Base-by-base conservation (phyloP, 495 filamentous ascomycete genomes). In the Penicillium coprophilum region DNA sequence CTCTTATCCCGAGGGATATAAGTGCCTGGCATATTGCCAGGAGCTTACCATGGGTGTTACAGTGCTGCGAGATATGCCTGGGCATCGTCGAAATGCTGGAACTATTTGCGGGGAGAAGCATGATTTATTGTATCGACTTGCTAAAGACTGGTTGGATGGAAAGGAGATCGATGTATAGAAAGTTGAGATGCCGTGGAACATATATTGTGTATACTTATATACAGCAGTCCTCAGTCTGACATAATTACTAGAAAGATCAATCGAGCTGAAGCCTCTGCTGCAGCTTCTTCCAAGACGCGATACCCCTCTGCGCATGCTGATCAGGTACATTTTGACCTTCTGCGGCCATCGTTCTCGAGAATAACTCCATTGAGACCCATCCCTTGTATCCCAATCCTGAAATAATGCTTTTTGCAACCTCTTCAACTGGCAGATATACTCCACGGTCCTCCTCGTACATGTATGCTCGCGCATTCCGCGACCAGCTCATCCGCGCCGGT, bases 401-500 rank as follows among this genome's bases (percentile, higher is more conserved):
- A 38, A 87, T 78, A 46, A 92, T 75, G 2, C 82, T 81, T 51
- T 69, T 56, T 9, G 64, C 64, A 2, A 74, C 50, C 27, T 66
- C 53, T 12, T 65, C 60, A 12, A 55, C 61, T 1, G 88, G 88
- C 4, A 92, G 69, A 65, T 90, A 91, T 0, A 78, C 88, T 0
- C 86, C 87, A 1, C 74, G 65, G 13, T 82, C 77, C 58, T 79
- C 68, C 62, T 91, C 87, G 48, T 84, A 85, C 58, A 86, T 83
- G 62, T 90, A 91, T 4, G 88, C 64, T 23, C 88, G 70, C 58
- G 83, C 86, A 63, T 89, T 90, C n/a, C 87, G 75, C 28, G 82
- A 85, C 88, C 88, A 91, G 63, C 78, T 87, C 88, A 91, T 90
- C 15, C 85, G 71, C 4, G 82, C 69, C 32, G 82, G 82, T 69